Evolutionary conservation across 768 basidiomycete species (phyloP).

Genomic region (Dioszegia aurantiaca): DNA sequence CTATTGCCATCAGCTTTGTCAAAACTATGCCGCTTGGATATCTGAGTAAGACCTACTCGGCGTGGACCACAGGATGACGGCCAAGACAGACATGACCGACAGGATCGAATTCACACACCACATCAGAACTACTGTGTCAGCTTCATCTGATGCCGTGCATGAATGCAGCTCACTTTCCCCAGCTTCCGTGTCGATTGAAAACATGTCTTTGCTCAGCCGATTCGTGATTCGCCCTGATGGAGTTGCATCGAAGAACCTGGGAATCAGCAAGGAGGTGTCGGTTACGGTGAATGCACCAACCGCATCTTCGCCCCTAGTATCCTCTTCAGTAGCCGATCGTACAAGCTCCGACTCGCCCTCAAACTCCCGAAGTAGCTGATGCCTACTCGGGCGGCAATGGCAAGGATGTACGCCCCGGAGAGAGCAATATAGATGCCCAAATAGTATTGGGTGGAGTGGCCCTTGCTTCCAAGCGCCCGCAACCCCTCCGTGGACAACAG

Average conservation of each 20-base stretch:
- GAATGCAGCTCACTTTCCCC: slow-evolving; percentile 31
- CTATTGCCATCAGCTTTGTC: no score
- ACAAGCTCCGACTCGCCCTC: slow-evolving; percentile 43
- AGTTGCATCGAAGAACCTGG: slow-evolving; percentile 41
- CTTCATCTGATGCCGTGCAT: not conserved
- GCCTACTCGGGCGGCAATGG: slow-evolving; percentile 41
- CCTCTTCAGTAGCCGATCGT: slow-evolving; percentile 43
- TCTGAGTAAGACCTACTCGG: slow-evolving; percentile 43
- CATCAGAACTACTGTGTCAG: slow-evolving; percentile 29
- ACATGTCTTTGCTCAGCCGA: slow-evolving; percentile 79
- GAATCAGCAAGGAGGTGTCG: no score
- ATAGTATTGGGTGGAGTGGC: slow-evolving; percentile 40
- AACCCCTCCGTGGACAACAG: not conserved
- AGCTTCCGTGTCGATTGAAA: slow-evolving; percentile 63
- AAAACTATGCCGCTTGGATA: no score
- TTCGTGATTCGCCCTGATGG: slow-evolving; percentile 68
- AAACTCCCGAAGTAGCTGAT: slow-evolving; percentile 41
- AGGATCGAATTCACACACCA: slow-evolving; percentile 43
- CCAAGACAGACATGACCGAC: slow-evolving; percentile 46
- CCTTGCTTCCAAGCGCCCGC: not conserved
- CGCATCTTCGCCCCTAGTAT: slow-evolving; percentile 52
- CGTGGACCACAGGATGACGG: slow-evolving; percentile 49
- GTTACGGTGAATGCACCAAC: slow-evolving; percentile 21
- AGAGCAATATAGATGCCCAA: slow-evolving; percentile 41
- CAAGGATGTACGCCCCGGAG: slow-evolving; percentile 35